Conservation (phyloP, 2,329 filamentous ascomycete genomes). For the Penicillium sp. region DNA sequence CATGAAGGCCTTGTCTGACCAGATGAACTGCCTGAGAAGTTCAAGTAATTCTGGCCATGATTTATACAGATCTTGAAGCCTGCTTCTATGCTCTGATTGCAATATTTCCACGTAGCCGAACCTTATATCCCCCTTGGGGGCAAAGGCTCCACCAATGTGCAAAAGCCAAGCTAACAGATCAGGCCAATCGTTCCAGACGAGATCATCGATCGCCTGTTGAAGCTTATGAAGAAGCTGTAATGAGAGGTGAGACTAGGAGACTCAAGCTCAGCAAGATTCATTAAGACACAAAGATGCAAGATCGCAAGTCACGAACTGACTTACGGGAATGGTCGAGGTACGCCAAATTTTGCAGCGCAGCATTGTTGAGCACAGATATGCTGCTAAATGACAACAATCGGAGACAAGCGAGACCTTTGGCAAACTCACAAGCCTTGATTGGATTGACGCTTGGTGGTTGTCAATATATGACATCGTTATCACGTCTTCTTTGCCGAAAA, state of each 20-base stretch:
- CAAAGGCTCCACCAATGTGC: conserved; percentile 41
- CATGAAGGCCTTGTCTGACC: conserved; percentile 41
- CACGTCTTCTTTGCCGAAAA: conserved; percentile 14
- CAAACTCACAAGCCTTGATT: conserved; percentile 38
- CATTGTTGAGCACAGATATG: conserved; percentile 44
- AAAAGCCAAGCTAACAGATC: conserved; percentile 40
- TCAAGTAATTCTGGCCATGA: conserved; percentile 34
- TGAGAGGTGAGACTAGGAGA: conserved; percentile 3
- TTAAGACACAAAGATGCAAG: not conserved
- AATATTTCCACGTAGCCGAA: conserved; percentile 27
- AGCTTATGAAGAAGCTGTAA: conserved; percentile 1
- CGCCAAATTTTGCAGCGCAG: conserved; percentile 45
- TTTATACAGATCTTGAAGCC: conserved; percentile 10
- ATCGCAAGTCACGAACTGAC: conserved; percentile 12
- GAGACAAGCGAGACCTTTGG: conserved; percentile 19
- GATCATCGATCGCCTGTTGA: conserved; percentile 5
- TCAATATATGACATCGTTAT: conserved; percentile 36
- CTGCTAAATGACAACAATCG: conserved; percentile 40
- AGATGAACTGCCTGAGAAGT: conserved; percentile 39
- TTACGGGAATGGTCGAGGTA: conserved; percentile 40
- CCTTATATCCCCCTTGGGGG: conserved; percentile 28
- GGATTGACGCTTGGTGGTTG: conserved; percentile 45
- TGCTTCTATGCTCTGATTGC: not conserved
- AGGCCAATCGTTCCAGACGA: conserved; percentile 33
- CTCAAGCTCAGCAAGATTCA: not conserved